Evolutionary conservation across 2,329 filamentous ascomycete species (phyloP).

Genomic region (Arthrinium phaeospermum): DNA sequence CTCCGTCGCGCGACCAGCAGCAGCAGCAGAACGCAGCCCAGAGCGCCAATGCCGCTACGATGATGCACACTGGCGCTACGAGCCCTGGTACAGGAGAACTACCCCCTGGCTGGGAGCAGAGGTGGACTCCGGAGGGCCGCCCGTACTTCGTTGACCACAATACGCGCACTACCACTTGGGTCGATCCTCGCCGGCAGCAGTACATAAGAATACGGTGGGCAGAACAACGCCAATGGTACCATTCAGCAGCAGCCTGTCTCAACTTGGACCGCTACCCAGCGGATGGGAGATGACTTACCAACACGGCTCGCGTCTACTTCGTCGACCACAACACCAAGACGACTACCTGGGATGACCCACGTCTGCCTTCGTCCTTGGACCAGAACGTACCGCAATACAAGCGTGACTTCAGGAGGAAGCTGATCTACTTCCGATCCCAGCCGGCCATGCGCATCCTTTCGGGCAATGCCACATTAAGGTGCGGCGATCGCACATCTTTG

Average conservation of each 20-base stretch:
- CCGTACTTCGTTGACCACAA: constrained; percentile 99
- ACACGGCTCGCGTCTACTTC: constrained; percentile 97
- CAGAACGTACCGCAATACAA: constrained; percentile 99
- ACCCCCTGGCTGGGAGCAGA: constrained; percentile 94
- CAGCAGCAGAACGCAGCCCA: constrained; percentile 42
- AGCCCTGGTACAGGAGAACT: constrained; percentile 94
- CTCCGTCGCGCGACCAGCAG: constrained; percentile 73
- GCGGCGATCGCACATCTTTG: constrained; percentile 93
- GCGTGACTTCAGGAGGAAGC: constrained; percentile 95
- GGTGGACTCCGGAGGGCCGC: constrained; percentile 92
- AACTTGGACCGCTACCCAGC: constrained; percentile 91
- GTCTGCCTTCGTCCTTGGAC: constrained; percentile 92
- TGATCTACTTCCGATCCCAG: constrained; percentile 99
- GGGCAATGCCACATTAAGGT: constrained; percentile 98
- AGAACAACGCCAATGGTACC: constrained; percentile 81
- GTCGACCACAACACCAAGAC: constrained; percentile 99
- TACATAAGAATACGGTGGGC: constrained; percentile 95
- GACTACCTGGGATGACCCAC: constrained; percentile 97
- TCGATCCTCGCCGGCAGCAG: constrained; percentile 94
- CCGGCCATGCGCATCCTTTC: constrained; percentile 93
- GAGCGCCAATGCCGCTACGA: constrained; percentile 64
- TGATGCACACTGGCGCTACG: constrained; percentile 95
- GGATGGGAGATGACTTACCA: constrained; percentile 99
- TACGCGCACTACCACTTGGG: constrained; percentile 97
- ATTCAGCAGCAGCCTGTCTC: constrained; percentile 96